Evolutionary conservation across 2,329 filamentous ascomycete species (phyloP), one percentile per base, ranked within the genome.

Genomic region (Cercospora zeina): DNA sequence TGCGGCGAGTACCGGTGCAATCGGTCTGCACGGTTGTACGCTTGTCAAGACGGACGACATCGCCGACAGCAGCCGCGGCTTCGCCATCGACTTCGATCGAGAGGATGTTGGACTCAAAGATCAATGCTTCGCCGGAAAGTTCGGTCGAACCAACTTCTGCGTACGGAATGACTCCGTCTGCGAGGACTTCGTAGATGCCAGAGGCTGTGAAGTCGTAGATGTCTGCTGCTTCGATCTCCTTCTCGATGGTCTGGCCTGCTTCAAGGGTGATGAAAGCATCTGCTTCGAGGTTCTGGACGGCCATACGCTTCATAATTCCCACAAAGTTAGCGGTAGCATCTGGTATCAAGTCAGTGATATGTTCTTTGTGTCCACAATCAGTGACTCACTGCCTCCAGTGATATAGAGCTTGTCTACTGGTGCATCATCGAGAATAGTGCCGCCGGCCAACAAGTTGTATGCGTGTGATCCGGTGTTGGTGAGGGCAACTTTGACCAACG

Each of bases 351-450:
- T 51, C 14, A 51, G 47, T 13, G 3, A 16, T 14, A 1, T n/a
- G 30, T n/a, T 3, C 47, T 51, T 2, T 8, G n/a, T 19, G 2
- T 9, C 9, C 14, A 19, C n/a, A 14, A 19, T 19, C 6, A 11
- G n/a, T 4, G 3, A 51, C 47, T 30, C 2, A 51, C 47, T 51
- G 47, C 47, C 24, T 51, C 47, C 47, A 10, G 47, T 51, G 14
- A 51, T 24, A 7, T 51, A 51, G 24, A 51, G 47, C 47, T 51
- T 51, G 47, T 51, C 47, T 7, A 51, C 47, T n/a, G 47, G 47
- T 51, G 47, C 47, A 33, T 51, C 47, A 14, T 51, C 47, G 11
- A 51, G 47, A 6, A 51, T 51, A 16, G 47, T 51, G 14, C 47
- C 47, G 30, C 47, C 47, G 10, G 47, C 47, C 24, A 51, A 13